These are phyloP conservation scores for Patellaria atrata DNA, from an alignment of 495 filamentous ascomycete species.

Conservation along the genomic window DNA sequence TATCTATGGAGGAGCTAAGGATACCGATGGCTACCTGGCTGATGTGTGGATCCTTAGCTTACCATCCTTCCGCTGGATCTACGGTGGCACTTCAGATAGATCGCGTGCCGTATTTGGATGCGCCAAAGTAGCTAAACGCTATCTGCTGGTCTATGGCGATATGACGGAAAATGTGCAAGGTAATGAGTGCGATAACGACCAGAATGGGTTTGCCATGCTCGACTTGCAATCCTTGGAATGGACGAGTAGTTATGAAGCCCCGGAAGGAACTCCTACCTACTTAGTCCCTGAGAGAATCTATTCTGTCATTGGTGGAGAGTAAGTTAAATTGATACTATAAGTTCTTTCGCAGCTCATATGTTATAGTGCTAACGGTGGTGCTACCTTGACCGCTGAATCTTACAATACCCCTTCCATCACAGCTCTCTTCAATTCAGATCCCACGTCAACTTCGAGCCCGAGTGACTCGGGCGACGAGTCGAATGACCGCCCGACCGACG, in stretches of 20 bases:
- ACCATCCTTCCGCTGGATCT: constrained; percentile 7
- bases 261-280: too few relatives aligned
- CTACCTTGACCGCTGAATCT: too few relatives aligned
- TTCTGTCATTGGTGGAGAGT: too few relatives aligned
- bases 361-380: too few relatives aligned
- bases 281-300: too few relatives aligned
- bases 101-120: not conserved
- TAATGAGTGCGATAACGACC: constrained; percentile 2
- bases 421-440: too few relatives aligned
- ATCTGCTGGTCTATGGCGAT: constrained; percentile 8
- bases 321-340: too few relatives aligned
- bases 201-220: constrained; percentile 5
- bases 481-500: too few relatives aligned
- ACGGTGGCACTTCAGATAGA: not conserved
- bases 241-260: constrained; percentile 4
- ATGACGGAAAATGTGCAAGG: not conserved
- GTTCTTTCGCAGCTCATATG: too few relatives aligned
- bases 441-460: too few relatives aligned
- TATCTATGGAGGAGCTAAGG: constrained; percentile 4
- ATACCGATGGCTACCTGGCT: not conserved
- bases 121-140: constrained; percentile 1
- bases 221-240: constrained; percentile 3
- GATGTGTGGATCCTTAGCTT: constrained; percentile 8
- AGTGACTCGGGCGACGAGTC: too few relatives aligned
- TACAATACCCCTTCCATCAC: too few relatives aligned